phyloP scores from a whole-genome alignment of 805 yeast species.

The Wickerhamiella parazyma region DNA sequence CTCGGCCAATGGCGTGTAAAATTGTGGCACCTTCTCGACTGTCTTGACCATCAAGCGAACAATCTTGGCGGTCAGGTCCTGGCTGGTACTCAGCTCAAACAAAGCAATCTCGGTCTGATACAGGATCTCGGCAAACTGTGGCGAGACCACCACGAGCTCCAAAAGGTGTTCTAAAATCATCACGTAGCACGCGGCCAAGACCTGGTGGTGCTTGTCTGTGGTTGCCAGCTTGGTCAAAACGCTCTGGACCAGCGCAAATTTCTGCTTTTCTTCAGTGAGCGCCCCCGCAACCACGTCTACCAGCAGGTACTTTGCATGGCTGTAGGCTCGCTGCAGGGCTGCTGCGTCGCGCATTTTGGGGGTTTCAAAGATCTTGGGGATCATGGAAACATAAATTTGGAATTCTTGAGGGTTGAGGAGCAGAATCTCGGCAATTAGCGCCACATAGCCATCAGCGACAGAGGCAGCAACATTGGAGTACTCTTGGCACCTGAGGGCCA shows the following conservation, averaged over 20 bases:
- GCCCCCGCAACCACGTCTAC: slow-evolving; percentile 12
- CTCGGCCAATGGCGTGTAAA: not conserved
- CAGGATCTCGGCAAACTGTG: slow-evolving; percentile 12
- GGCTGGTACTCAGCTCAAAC: slow-evolving; percentile 12
- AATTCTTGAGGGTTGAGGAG: not conserved
- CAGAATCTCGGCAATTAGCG: not conserved
- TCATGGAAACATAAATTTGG: not conserved
- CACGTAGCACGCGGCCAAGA: slow-evolving; percentile 6
- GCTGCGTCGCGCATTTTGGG: slow-evolving; percentile 12
- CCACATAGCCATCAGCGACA: slow-evolving; percentile 5
- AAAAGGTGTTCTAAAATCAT: slow-evolving; percentile 17
- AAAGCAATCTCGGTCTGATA: slow-evolving; percentile 17
- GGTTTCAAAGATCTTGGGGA: not conserved
- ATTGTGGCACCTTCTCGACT: slow-evolving; percentile 12
- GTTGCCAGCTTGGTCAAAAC: slow-evolving; percentile 15
- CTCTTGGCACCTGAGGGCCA: slow-evolving; percentile 1
- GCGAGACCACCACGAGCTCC: slow-evolving; percentile 9
- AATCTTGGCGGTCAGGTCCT: slow-evolving; percentile 4
- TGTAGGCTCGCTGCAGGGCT: slow-evolving; percentile 10
- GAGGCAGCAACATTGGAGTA: slow-evolving; percentile 1
- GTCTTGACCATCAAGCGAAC: slow-evolving; percentile 11
- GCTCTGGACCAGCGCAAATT: slow-evolving; percentile 12
- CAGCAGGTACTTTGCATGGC: slow-evolving; percentile 11
- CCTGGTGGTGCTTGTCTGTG: slow-evolving; percentile 10
- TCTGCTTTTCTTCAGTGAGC: slow-evolving; percentile 12